Evolutionary conservation across 148 eudicot genomes (phyloP).

Genomic region (Rhododendron henanense): DNA sequence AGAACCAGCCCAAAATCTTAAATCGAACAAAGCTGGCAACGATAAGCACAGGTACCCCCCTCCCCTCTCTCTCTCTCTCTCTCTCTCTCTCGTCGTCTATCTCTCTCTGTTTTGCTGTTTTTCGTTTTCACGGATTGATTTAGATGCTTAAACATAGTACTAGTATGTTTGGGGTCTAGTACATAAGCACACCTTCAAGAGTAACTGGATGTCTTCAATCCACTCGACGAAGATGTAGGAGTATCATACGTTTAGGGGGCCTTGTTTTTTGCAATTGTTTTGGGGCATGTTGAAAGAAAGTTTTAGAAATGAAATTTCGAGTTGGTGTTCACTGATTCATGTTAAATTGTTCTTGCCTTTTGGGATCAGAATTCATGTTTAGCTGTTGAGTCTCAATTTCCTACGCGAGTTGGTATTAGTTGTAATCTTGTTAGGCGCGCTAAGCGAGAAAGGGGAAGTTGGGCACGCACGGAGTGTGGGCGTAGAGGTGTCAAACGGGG

Average conservation of each 20-base stretch:
- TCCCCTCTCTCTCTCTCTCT: not conserved
- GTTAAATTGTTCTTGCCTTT: not conserved
- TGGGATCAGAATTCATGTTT: not conserved
- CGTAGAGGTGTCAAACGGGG: not conserved
- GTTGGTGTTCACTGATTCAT: not conserved
- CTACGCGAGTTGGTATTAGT: not conserved
- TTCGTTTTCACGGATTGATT: not conserved
- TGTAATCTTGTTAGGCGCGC: not conserved
- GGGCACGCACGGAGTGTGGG: not conserved
- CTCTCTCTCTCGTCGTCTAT: not conserved
- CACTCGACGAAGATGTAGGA: not conserved
- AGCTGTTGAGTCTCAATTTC: not conserved
- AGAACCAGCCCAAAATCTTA: not conserved
- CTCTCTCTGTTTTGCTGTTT: not conserved
- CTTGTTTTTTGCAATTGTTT: not conserved
- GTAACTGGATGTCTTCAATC: not conserved
- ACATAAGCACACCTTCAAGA: not conserved
- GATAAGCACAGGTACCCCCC: not conserved
- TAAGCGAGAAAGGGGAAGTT: not conserved
- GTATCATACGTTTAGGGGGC: not conserved
- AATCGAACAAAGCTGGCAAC: slow-evolving; percentile 1
- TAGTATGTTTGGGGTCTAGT: not conserved
- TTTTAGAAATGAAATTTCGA: not conserved
- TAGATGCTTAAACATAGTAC: not conserved
- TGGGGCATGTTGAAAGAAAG: not conserved